These are phyloP conservation scores for Nannochloris sp. DNA, from an alignment of 139 green algal genomes.

Conservation along the genomic window DNA sequence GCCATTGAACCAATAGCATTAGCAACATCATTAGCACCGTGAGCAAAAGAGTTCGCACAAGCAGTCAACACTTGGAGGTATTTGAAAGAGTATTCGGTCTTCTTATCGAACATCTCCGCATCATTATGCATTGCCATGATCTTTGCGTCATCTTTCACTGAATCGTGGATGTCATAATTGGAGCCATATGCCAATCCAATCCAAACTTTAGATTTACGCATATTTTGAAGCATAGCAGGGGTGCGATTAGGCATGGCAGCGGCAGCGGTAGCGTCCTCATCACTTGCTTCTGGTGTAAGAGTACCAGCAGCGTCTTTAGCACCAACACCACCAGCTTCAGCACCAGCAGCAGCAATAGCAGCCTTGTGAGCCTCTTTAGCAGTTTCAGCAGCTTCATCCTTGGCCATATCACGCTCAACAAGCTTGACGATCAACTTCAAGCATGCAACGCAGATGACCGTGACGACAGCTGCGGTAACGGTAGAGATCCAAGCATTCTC, in stretches of 20 bases:
- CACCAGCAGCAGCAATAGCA: neutral
- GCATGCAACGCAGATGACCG: neutral
- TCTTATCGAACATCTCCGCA: conserved; percentile 62
- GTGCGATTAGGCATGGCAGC: neutral
- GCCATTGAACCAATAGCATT: conserved; percentile 70
- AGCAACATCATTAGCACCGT: conserved; percentile 80
- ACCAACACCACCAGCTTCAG: neutral
- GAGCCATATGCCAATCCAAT: neutral
- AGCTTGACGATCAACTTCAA: conserved; percentile 6
- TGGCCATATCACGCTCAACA: conserved; percentile 2
- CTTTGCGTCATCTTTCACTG: conserved; percentile 4
- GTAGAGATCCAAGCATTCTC: conserved; percentile 12
- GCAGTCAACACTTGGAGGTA: conserved; percentile 77
- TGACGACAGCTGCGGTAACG: neutral
- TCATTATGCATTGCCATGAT: conserved; percentile 40
- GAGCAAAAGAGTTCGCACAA: conserved; percentile 72
- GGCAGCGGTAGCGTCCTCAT: neutral
- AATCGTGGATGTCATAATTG: conserved; percentile 15
- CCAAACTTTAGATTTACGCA: conserved; percentile 25
- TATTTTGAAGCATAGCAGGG: conserved; percentile 1
- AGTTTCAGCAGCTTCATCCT: neutral
- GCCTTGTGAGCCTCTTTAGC: neutral
- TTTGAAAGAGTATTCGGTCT: conserved; percentile 62
- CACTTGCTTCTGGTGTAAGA: neutral
- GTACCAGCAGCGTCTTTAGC: neutral